Percentiles rank a stretch among this genome's conserved stretches.
Conservation (phyloP, 345 rosid genomes). For the Citrus inodora region DNA sequence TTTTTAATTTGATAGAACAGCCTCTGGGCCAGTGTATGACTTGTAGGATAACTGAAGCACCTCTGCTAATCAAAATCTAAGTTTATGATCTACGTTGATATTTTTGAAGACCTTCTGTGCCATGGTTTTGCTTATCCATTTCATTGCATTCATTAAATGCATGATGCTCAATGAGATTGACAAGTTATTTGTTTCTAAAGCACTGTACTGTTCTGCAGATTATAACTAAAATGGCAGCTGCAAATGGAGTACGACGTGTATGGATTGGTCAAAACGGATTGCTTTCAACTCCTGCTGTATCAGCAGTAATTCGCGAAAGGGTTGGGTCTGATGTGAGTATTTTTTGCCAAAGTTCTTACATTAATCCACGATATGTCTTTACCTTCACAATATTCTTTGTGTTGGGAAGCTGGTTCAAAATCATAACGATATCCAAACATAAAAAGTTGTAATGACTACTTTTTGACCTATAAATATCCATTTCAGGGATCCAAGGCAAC, state of each 20-base stretch:
- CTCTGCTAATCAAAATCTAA: background rate
- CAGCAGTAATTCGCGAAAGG: conserved; percentile 95
- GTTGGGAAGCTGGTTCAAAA: background rate
- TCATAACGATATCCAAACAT: background rate
- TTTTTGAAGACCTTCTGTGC: background rate
- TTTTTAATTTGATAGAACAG: background rate
- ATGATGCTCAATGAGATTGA: background rate
- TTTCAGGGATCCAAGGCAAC: conserved; percentile 91
- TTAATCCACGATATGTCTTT: background rate
- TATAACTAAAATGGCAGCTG: conserved; percentile 91
- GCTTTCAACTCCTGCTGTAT: conserved; percentile 99
- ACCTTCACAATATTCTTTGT: background rate
- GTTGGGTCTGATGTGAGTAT: conserved; percentile 82
- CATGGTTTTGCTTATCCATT: background rate
- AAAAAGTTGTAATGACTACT: conserved; percentile 8
- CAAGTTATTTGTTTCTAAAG: background rate
- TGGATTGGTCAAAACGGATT: conserved; percentile 97
- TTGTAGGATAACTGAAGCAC: background rate
- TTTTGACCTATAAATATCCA: conserved; percentile 16
- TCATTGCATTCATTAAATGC: background rate
- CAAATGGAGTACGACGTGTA: conserved; percentile 87
- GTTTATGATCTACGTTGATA: background rate
- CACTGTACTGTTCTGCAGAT: conserved; percentile 44
- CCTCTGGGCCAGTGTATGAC: background rate
- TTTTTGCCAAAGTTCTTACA: background rate